Evolutionary conservation across 257 asterid species (phyloP), one percentile per base, ranked within the genome.

Genomic region (Cordia subcordata): DNA sequence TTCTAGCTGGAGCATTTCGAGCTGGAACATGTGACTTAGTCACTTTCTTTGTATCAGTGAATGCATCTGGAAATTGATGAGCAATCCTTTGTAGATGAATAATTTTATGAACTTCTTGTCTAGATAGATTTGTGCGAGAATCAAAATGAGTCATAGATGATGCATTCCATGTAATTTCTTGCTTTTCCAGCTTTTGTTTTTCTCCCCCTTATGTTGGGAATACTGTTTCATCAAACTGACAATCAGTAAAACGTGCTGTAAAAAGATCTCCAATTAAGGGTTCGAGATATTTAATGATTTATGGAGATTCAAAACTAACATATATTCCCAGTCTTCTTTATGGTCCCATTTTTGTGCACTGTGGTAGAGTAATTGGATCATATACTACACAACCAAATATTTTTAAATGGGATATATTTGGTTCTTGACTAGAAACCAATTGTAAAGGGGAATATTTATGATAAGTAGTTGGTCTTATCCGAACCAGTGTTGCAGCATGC

Each of bases 21-120:
- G 42, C 8, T 60, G 23, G 65, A 21, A 60, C 13, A 20, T 44
- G 55, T 45, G 57, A 46, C 56, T 59, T n/a, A n/a, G 64, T 59
- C 64, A 22, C 64, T 40, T 18, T 39, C 47, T 45, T 59, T 4
- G 53, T 42, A 42, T 59, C 64, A 17, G 5, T 45, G 14, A 45
- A 59, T 11, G 35, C 53, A 40, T 59, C 18, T 39, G 19, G 64
- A 1, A 59, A 59, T 40, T 59, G 35, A 57, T 44, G 54, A 13
- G 55, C 62, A 18, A 53, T 20, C 8, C 21, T 16, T 39, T 64
- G 62, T 13, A 63, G 38, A 53, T 63, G 53, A 1, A 63, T 15
- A 20, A 62, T 62, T 21, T 52, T 15, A 9, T 52, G 35, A 19
- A 62, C 35, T 32, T 49, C 21, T 23, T 9, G 1, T 32, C 33